These are phyloP conservation scores for Penicillium mononematosum DNA, from an alignment of 495 filamentous ascomycete species.

Conservation along the genomic window DNA sequence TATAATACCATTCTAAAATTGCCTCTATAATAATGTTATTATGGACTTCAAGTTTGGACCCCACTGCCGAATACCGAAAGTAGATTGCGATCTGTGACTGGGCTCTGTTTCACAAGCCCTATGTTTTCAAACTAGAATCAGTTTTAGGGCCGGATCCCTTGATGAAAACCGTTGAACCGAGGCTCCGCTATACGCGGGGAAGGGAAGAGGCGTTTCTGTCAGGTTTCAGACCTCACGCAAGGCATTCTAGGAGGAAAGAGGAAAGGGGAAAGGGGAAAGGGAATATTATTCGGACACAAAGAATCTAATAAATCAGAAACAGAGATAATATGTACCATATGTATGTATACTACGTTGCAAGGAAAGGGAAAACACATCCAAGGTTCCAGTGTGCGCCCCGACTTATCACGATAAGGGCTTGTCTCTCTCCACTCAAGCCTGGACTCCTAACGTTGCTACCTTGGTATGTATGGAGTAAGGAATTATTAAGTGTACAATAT, in stretches of 20 bases:
- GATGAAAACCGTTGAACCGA: conserved; percentile 15
- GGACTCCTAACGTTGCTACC: conserved; percentile 1
- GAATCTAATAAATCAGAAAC: not conserved
- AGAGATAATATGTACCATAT: not conserved
- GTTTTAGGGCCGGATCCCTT: not conserved
- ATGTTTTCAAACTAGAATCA: not conserved
- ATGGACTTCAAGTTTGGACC: conserved; percentile 4
- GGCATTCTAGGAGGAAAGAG: not conserved
- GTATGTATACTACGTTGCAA: not conserved
- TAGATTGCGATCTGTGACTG: conserved; percentile 8
- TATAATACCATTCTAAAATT: not conserved
- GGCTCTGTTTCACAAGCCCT: conserved; percentile 7
- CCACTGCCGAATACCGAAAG: conserved; percentile 9
- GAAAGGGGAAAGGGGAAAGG: too few relatives aligned
- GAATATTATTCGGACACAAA: not conserved
- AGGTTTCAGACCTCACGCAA: conserved; percentile 11
- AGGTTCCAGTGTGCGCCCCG: not conserved
- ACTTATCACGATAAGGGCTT: conserved; percentile 5
- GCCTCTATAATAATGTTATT: conserved; percentile 1
- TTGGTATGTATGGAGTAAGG: not conserved
- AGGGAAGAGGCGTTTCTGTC: conserved; percentile 10
- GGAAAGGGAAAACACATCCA: not conserved
- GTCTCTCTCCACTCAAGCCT: conserved; percentile 3
- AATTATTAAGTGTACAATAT: not conserved
- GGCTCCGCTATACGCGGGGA: conserved; percentile 12